phyloP scores from a whole-genome alignment of 331 rosid species.

The Dryas integrifolia region DNA sequence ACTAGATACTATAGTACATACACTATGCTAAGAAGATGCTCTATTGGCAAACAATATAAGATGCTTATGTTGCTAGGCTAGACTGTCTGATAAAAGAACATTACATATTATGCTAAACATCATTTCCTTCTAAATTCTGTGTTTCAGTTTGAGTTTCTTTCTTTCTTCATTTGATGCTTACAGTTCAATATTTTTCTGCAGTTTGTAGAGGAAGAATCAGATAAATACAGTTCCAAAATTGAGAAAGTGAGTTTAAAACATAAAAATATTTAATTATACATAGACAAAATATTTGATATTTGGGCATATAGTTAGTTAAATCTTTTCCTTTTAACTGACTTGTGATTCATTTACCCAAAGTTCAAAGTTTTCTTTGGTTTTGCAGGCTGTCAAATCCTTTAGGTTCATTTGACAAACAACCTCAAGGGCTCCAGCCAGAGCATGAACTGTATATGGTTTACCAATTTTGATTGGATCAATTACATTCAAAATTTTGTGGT shows the following conservation, averaged over 20 bases:
- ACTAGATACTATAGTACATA: neutral
- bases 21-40: too few relatives aligned
- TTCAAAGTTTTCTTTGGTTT: conserved; percentile 22
- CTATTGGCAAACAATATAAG: too few relatives aligned
- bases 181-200: conserved; percentile 30
- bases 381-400: conserved; percentile 80
- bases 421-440: neutral
- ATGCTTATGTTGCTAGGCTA: too few relatives aligned
- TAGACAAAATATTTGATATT: neutral
- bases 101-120: too few relatives aligned
- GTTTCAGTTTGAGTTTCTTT: neutral
- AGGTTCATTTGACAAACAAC: conserved; percentile 42
- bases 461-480: neutral
- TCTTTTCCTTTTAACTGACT: too few relatives aligned
- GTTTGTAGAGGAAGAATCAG: conserved; percentile 65
- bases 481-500: neutral
- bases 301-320: too few relatives aligned
- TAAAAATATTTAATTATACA: neutral
- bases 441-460: neutral
- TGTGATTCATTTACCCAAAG: neutral
- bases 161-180: neutral
- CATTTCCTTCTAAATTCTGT: neutral
- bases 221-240: conserved; percentile 55
- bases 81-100: too few relatives aligned
- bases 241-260: conserved; percentile 47